phyloP scores from a whole-genome alignment of 106 monocot species.

The Dendrobium nobile region DNA sequence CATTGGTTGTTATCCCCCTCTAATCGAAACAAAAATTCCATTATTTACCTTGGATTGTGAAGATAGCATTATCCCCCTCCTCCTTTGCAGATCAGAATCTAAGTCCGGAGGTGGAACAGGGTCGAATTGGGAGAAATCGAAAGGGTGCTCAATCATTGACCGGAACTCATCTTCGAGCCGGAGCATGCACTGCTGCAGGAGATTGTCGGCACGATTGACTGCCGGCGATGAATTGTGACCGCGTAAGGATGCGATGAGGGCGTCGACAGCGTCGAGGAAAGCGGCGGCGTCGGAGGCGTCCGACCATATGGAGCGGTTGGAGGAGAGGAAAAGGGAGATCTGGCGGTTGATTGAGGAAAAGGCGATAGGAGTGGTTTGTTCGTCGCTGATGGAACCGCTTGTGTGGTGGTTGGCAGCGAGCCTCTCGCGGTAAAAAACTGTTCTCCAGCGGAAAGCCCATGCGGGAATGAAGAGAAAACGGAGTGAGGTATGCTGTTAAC shows the following conservation, averaged over 20 bases:
- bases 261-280: constrained; percentile 72
- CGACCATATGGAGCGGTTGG: constrained; percentile 72
- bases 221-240: constrained; percentile 20
- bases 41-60: no score
- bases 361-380: neutral
- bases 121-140: constrained; percentile 15
- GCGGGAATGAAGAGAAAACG: no score
- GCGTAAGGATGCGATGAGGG: constrained; percentile 30
- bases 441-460: no score
- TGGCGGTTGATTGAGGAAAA: constrained; percentile 34
- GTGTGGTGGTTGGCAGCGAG: constrained; percentile 22
- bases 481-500: no score
- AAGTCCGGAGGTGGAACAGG: constrained; percentile 16
- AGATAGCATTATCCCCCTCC: no score
- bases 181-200: constrained; percentile 57
- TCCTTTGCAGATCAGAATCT: constrained; percentile 10
- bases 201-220: constrained; percentile 38
- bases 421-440: constrained; percentile 80
- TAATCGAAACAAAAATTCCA: no score
- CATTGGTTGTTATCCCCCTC: no score
- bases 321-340: constrained; percentile 38
- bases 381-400: constrained; percentile 14
- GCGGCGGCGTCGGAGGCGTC: constrained; percentile 42
- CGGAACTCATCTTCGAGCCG: constrained; percentile 84
- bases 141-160: constrained; percentile 38